Evolutionary conservation across 306 rosid species (phyloP), one percentile per base, ranked within the genome.

Genomic region (Acacia acuminata): DNA sequence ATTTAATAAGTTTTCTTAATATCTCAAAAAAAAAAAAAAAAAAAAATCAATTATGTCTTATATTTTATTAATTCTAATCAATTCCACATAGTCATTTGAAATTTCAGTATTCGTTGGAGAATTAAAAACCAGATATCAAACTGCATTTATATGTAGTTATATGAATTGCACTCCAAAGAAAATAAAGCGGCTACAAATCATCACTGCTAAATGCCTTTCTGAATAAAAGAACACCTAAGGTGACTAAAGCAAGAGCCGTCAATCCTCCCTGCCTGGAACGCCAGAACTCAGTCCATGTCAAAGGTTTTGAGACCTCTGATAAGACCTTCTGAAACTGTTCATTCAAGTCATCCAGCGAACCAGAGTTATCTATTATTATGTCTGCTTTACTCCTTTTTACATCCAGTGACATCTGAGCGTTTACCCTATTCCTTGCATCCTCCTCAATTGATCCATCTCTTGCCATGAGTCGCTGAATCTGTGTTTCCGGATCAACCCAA

Each of bases 401-500:
- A 77, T 92, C 97, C 53, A 96, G 82, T 11, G 92, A 71, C 98
- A 94, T 96, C 81, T 91, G 99, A 85, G 97, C 88, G 79, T 85
- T 89, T 30, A 92, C 77, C 85, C 93, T 84, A 85, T 87, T 88
- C 71, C 43, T 77, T 9, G 94, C 97, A 73, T 94, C 94, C 75
- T 88, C 97, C 76, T 90, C 87, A 20, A 85, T 60, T 19, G 91
- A 79, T 76, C 73, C 51, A 78, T 92, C 99, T 79, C 96, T 89
- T 0, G 86, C 84, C 88, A 89, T 66, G 60, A 96, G 97, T 63
- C 94, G 87, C 24, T 20, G 85, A 56, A 89, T 89, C 84, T 96
- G 98, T 3, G 94, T 94, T 61, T 90, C 93, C 25, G 94, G 92
- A 86, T 91, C 94, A 81, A 94, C 94, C 97, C 97, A 96, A 7